Evolutionary conservation across 2,329 filamentous ascomycete genomes (phyloP), one percentile per base, ranked within the genome.

Genomic region (Alternaria brassicae): DNA sequence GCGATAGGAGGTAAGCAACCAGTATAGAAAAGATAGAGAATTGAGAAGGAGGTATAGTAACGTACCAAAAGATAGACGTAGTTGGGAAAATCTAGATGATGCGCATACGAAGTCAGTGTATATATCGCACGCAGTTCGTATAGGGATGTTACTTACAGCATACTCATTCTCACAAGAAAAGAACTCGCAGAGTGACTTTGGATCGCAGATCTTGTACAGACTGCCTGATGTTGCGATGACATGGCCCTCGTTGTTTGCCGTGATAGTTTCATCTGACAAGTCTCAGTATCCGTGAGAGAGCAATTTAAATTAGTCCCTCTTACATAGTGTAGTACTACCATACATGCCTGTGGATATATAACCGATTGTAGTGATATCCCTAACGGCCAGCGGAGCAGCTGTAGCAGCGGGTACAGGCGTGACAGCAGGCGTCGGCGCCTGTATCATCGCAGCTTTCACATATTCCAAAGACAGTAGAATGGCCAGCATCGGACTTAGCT

Each of bases 321-420:
- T 49, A 64, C 62, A 64, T 5, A 60, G 41, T 40, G 62, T 65
- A 39, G 60, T 60, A n/a, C 60, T 57, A 52, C 44, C 49, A 34
- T 12, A 32, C 23, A 32, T 44, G 7, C 53, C 53, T 13, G 53
- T 58, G 10, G 60, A 62, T 7, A 57, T 47, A 8, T 60, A 65
- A 23, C 62, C 62, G 6, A 62, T 44, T 19, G 60, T 65, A 17
- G 62, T 65, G 23, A 62, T 41, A 19, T 47, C 60, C 32, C 62
- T 52, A 15, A 19, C 37, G 1, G 55, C 34, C 5, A 65, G 21
- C 13, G 60, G 60, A 37, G 56, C 56, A 30, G 60, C 19, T 12
- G 62, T 65, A 21, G 60, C 50, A 23, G 50, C 55, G 12, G 60
- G 58, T n/a, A 54, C 48, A n/a, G 49, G 41, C 32, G 57, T 36